Percentiles rank a stretch among this genome's conserved stretches.
Evolutionary conservation across 2,329 filamentous ascomycete species (phyloP).

Genomic region (Diaporthe sp.): DNA sequence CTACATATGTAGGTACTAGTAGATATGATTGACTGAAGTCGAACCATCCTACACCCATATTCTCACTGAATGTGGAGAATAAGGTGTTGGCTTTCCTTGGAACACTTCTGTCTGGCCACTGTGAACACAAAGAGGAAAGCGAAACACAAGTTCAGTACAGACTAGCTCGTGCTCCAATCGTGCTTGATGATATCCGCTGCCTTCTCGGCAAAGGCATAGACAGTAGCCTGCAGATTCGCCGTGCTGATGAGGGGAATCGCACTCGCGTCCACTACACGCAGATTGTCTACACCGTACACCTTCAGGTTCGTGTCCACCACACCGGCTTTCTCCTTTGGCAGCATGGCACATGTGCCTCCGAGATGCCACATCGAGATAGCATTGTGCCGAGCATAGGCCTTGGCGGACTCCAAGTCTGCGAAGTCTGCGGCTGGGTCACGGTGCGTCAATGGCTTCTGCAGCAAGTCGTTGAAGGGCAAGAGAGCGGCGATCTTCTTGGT

Average conservation of each 20-base stretch:
- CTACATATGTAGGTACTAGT: no score
- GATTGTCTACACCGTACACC: constrained; percentile 30
- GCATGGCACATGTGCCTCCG: constrained; percentile 34
- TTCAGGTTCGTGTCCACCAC: constrained; percentile 32
- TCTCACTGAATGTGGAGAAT: no score
- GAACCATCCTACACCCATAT: no score
- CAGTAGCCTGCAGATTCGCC: constrained; percentile 35
- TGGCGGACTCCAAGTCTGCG: background rate
- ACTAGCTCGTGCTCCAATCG: background rate
- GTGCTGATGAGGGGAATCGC: constrained; percentile 31
- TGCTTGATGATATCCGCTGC: constrained; percentile 34
- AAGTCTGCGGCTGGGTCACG: constrained; percentile 44
- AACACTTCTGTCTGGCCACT: no score
- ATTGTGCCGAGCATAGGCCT: constrained; percentile 16
- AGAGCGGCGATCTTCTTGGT: constrained; percentile 54
- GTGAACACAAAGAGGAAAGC: no score
- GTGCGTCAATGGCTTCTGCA: constrained; percentile 18
- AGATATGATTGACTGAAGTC: no score
- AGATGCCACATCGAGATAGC: constrained; percentile 33
- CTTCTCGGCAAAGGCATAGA: constrained; percentile 36
- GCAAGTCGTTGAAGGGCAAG: constrained; percentile 46
- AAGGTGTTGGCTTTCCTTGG: no score
- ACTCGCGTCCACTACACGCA: constrained; percentile 35
- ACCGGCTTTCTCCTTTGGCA: constrained; percentile 22
- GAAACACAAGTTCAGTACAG: background rate